Evolutionary conservation across 2,329 filamentous ascomycete species (phyloP).

Genomic region (Trichothecium roseum): DNA sequence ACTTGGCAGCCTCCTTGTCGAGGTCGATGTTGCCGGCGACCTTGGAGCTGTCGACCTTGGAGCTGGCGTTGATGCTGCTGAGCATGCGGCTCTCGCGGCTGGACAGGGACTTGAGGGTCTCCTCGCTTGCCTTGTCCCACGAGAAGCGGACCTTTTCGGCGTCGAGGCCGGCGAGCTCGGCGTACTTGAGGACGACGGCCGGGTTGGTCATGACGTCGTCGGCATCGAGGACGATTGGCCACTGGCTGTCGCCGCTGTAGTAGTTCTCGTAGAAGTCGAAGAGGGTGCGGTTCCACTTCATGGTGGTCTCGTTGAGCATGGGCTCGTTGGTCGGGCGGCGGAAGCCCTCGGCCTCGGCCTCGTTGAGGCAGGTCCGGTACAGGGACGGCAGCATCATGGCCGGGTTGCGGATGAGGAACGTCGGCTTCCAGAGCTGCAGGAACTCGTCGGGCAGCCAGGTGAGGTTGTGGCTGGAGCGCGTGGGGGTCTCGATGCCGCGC

Average conservation of each 20-base stretch:
- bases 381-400: slow-evolving; percentile 24
- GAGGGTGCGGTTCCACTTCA: slow-evolving; percentile 19
- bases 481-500: slow-evolving; percentile 5
- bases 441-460: slow-evolving; percentile 23
- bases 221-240: slow-evolving; percentile 20
- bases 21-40: slow-evolving; percentile 6
- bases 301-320: slow-evolving; percentile 11
- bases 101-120: slow-evolving; percentile 1
- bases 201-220: slow-evolving; percentile 24
- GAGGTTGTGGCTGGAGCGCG: slow-evolving; percentile 15
- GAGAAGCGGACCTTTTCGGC: slow-evolving; percentile 15
- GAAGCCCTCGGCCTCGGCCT: slow-evolving; percentile 1
- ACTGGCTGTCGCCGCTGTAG: slow-evolving; percentile 7
- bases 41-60: slow-evolving; percentile 5
- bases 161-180: slow-evolving; percentile 20
- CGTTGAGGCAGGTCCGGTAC: slow-evolving; percentile 13
- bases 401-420: slow-evolving; percentile 27
- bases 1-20: slow-evolving; percentile 6
- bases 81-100: slow-evolving; percentile 1
- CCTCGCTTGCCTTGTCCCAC: slow-evolving; percentile 13
- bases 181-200: slow-evolving; percentile 15
- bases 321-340: slow-evolving; percentile 1
- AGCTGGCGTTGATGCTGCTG: slow-evolving; percentile 4
- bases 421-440: slow-evolving; percentile 19
- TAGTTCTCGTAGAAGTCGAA: slow-evolving; percentile 22